Evolutionary conservation across 2,329 filamentous ascomycete species (phyloP).

Genomic region (Calonectria pseudoturangicola): DNA sequence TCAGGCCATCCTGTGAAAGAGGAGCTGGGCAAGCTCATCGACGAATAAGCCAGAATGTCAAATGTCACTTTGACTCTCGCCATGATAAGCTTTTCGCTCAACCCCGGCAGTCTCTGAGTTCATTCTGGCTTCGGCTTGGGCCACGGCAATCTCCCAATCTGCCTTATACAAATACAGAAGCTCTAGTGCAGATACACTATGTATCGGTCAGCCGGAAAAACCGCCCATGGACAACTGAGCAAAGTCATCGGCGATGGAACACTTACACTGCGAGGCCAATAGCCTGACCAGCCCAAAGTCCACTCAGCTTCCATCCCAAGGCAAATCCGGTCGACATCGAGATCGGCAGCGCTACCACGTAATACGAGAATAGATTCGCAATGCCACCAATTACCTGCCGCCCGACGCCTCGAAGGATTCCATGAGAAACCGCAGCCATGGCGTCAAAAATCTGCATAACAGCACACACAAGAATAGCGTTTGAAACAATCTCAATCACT

Average conservation of each 20-base stretch:
- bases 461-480: slow-evolving; percentile 84
- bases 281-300: slow-evolving; percentile 87
- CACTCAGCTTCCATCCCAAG: slow-evolving; percentile 82
- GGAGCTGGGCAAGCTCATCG: no score
- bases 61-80: background rate
- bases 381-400: slow-evolving; percentile 91
- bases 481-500: slow-evolving; percentile 79
- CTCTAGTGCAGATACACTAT: slow-evolving; percentile 48
- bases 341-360: slow-evolving; percentile 87
- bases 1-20: no score
- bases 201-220: background rate
- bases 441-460: slow-evolving; percentile 93
- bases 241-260: rapidly evolving
- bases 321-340: slow-evolving; percentile 86
- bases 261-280: slow-evolving; percentile 79
- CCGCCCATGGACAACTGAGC: no score
- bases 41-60: background rate
- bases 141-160: slow-evolving; percentile 50
- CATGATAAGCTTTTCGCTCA: background rate
- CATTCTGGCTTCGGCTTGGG: slow-evolving; percentile 51
- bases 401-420: slow-evolving; percentile 88
- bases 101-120: slow-evolving; percentile 36
- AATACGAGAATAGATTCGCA: slow-evolving; percentile 90
- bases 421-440: slow-evolving; percentile 85
- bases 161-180: slow-evolving; percentile 46